Conservation (phyloP, 345 rosid species). For the Citrus glauca region DNA sequence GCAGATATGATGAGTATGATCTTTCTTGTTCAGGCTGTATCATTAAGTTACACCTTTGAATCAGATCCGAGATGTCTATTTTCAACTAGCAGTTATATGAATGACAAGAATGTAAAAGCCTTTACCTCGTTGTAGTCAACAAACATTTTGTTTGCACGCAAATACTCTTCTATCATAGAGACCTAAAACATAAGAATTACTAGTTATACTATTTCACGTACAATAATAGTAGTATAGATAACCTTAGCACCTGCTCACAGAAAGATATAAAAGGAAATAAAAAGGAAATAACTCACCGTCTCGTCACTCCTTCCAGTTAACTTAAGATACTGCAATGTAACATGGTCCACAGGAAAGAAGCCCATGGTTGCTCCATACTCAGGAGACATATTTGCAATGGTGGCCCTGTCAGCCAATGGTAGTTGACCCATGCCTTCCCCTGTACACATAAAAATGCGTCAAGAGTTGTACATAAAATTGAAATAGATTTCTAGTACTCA, state of each 20-base stretch:
- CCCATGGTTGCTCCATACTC: slow-evolving; percentile 99
- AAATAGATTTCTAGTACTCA: not conserved
- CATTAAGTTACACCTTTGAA: not conserved
- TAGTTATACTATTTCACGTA: not conserved
- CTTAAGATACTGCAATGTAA: slow-evolving; percentile 76
- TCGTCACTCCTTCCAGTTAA: slow-evolving; percentile 90
- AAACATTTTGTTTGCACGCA: slow-evolving; percentile 87
- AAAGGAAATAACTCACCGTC: slow-evolving; percentile 44
- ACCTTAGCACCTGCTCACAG: not conserved
- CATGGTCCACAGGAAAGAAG: slow-evolving; percentile 92
- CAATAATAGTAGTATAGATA: not conserved
- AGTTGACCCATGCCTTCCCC: slow-evolving; percentile 82
- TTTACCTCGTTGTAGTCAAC: slow-evolving; percentile 78
- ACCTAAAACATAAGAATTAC: slow-evolving; percentile 37
- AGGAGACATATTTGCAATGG: slow-evolving; percentile 94
- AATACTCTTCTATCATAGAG: slow-evolving; percentile 73
- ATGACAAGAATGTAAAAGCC: not conserved
- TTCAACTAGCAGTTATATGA: not conserved
- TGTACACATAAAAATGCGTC: slow-evolving; percentile 15
- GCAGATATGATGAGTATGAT: slow-evolving; percentile 68
- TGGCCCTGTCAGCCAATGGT: slow-evolving; percentile 89
- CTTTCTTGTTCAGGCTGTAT: slow-evolving; percentile 72
- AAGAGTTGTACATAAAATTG: not conserved
- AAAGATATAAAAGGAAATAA: not conserved
- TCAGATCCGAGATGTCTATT: not conserved